Percentiles rank a stretch among this genome's conserved stretches.
Conservation (phyloP, 495 filamentous ascomycete genomes). For the Xylaria telfairii region DNA sequence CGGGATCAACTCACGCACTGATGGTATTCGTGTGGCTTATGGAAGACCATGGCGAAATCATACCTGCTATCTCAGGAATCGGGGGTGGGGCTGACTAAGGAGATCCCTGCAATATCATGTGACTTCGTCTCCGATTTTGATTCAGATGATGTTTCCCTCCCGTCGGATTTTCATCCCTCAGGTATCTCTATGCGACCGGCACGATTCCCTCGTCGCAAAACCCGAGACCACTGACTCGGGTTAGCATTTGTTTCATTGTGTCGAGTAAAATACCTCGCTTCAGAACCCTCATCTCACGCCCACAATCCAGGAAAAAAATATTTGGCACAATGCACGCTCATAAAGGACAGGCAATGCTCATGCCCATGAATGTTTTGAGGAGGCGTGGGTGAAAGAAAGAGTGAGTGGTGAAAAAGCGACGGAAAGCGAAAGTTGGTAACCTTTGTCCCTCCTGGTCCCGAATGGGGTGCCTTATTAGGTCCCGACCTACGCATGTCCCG, state of each 20-base stretch:
- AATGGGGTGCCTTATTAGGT: slow-evolving; percentile 1
- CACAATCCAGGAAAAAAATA: background rate
- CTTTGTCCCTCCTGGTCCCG: background rate
- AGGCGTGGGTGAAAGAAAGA: background rate
- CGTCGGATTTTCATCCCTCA: slow-evolving; percentile 15
- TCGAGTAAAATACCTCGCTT: slow-evolving; percentile 17
- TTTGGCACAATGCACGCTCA: background rate
- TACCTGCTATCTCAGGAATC: background rate
- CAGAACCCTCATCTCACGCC: background rate
- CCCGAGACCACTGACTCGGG: slow-evolving; percentile 24
- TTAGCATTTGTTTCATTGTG: slow-evolving; percentile 19
- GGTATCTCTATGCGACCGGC: slow-evolving; percentile 7
- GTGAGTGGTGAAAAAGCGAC: background rate
- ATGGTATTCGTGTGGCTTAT: background rate
- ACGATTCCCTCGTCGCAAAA: slow-evolving; percentile 22
- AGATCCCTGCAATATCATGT: slow-evolving; percentile 25
- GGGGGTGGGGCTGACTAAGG: background rate
- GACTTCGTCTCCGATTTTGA: slow-evolving; percentile 10
- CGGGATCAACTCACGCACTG: background rate
- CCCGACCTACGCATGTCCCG: background rate
- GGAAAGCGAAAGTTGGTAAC: background rate
- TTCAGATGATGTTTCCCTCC: slow-evolving; percentile 15
- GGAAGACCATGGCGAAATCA: slow-evolving; percentile 1
- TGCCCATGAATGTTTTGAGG: background rate
- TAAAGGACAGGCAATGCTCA: background rate